A percentile compares a stretch with the other conserved stretches of the same genome.
These are phyloP conservation scores for Megacollybia marginata DNA, from an alignment of 768 basidiomycete species.

Conservation along the genomic window DNA sequence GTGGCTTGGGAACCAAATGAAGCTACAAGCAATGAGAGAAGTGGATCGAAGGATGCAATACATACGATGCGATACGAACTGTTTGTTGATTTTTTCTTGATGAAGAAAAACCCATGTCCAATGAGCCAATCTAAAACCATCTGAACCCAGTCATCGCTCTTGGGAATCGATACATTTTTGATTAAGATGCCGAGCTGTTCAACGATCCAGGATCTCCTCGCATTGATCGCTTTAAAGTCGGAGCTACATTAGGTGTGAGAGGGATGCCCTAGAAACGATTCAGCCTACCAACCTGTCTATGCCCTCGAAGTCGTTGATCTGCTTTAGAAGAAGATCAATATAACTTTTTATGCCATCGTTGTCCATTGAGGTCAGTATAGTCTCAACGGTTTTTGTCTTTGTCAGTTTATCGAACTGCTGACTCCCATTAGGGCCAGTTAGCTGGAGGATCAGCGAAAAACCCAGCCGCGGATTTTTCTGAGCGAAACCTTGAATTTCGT, in stretches of 20 bases:
- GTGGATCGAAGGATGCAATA: constrained; percentile 4
- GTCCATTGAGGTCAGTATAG: constrained; percentile 70
- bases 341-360: constrained; percentile 70
- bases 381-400: constrained; percentile 87
- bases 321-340: constrained; percentile 59
- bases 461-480: constrained; percentile 72
- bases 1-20: constrained; percentile 52
- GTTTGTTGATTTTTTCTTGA: constrained; percentile 69
- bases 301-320: constrained; percentile 45
- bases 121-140: constrained; percentile 74
- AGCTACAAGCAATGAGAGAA: constrained; percentile 34
- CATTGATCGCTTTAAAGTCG: constrained; percentile 39
- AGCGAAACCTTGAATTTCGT: constrained; percentile 68
- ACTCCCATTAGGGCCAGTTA: constrained; percentile 78
- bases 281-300: constrained; percentile 30
- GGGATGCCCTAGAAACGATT: neutral
- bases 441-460: constrained; percentile 76
- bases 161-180: constrained; percentile 73
- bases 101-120: constrained; percentile 73
- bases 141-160: constrained; percentile 71
- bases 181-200: constrained; percentile 79
- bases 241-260: constrained; percentile 22
- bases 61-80: constrained; percentile 53
- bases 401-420: constrained; percentile 90
- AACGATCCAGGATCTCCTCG: constrained; percentile 71